Base-by-base conservation (phyloP, 805 yeast genomes). In the Metschnikowia cerradonensis region DNA sequence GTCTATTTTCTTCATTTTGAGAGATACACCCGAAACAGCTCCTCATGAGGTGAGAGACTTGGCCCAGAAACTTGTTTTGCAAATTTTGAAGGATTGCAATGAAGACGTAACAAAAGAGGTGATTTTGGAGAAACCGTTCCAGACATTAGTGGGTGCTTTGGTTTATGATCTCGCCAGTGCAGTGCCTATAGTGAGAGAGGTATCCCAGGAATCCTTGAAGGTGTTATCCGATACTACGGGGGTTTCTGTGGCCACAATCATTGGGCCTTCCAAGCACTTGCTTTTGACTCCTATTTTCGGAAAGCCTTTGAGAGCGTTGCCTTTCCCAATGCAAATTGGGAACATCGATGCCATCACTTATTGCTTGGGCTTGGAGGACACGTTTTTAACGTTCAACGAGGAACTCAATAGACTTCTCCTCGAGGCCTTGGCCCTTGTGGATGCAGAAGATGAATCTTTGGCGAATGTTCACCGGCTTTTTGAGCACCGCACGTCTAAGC, bases 321-420 rank as follows among this genome's bases (percentile, higher is more conserved):
- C 99, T 0, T 94, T 95, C 71, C 94, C 96, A 4, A 94, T 92
- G 96, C 99, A 95, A 70, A 94, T 94, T 50, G 99, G 99, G 35
- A 91, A 94, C 65, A 91, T 94, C 54, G 98, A 94, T 67, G 98
- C 98, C 1, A 88, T 94, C n/a, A 84, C 96, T 0, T 95, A 84
- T 67, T 92, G 97, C 63, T 71, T 94, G 51, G 82, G 86, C 1
- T 73, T 92, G 45, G 94, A 89, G 11, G 80, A 86, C 55, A 78
- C 96, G 0, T 90, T 92, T 58, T 71, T 92, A 56, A 84, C 85
- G 8, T 92, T 90, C 64, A 88, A 88, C 58, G 98, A 94, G 49
- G 98, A 95, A 62, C 70, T 94, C 52, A 87, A 85, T 52, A 73
- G 99, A 48, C 72, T 95, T 50, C 70, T 94, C 8, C 80, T 88